phyloP scores from a whole-genome alignment of 495 filamentous ascomycete genomes.

The Hypoxylon crocopeplum region DNA sequence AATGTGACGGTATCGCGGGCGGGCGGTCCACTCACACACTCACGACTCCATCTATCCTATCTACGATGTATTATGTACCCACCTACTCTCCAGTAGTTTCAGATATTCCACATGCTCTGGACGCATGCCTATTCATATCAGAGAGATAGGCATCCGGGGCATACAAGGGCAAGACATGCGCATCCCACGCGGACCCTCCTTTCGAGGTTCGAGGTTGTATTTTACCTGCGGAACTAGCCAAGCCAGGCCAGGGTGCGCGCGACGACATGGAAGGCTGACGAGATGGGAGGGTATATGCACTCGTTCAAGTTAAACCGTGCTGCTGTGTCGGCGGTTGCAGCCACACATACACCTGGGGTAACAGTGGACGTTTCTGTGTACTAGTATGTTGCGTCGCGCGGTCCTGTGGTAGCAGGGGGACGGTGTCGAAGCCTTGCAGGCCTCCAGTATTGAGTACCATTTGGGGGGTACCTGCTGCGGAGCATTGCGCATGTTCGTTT shows the following conservation, averaged over 20 bases:
- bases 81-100: constrained; percentile 33
- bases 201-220: constrained; percentile 18
- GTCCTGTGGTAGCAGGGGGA: constrained; percentile 13
- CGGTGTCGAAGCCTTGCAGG: constrained; percentile 25
- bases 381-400: constrained; percentile 8
- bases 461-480: constrained; percentile 16
- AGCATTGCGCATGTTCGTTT: constrained; percentile 10
- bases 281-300: constrained; percentile 10
- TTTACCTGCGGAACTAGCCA: constrained; percentile 20
- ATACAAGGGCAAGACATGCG: constrained; percentile 23
- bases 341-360: constrained; percentile 19
- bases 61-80: constrained; percentile 22
- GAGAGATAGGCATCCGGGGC: constrained; percentile 32
- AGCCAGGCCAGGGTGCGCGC: neutral
- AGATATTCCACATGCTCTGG: constrained; percentile 38
- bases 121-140: constrained; percentile 34
- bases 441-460: constrained; percentile 28
- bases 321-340: constrained; percentile 17
- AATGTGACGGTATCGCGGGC: constrained; percentile 33
- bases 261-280: constrained; percentile 10
- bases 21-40: constrained; percentile 28
- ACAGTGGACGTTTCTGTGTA: constrained; percentile 12
- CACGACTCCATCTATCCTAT: constrained; percentile 28
- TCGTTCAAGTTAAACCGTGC: constrained; percentile 24
- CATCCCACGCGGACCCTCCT: constrained; percentile 37